Conservation (phyloP, 1,284 basidiomycete species). For the Meripilus lineatus region DNA sequence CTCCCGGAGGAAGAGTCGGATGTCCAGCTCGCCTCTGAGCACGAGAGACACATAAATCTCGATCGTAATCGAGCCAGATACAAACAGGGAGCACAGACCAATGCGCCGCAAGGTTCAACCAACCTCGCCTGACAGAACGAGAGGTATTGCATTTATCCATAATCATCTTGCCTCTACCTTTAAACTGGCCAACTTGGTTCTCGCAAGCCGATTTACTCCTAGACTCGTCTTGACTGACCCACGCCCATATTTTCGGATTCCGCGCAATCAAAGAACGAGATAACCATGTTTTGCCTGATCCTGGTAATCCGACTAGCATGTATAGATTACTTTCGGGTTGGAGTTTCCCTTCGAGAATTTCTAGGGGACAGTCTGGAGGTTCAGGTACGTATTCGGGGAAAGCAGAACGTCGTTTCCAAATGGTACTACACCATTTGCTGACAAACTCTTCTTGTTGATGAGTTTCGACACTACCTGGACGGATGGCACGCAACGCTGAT, state of each 20-base stretch:
- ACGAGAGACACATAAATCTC: conserved; percentile 43
- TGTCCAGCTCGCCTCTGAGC: conserved; percentile 53
- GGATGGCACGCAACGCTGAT: conserved; percentile 37
- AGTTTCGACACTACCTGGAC: conserved; percentile 55
- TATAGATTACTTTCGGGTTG: conserved; percentile 35
- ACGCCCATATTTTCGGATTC: conserved; percentile 35
- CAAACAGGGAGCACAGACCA: conserved; percentile 43
- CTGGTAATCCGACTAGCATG: conserved; percentile 54
- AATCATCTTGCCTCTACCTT: conserved; percentile 35
- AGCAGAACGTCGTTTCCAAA: conserved; percentile 53
- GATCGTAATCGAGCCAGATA: conserved; percentile 53
- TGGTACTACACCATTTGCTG: conserved; percentile 48
- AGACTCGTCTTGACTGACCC: conserved; percentile 53
- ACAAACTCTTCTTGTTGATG: conserved; percentile 51
- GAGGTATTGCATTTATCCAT: conserved; percentile 55
- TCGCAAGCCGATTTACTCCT: conserved; percentile 48
- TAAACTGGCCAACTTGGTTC: conserved; percentile 36
- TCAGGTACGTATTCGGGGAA: conserved; percentile 44
- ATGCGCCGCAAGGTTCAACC: conserved; percentile 47
- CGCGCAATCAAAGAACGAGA: conserved; percentile 41
- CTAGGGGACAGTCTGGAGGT: conserved; percentile 41
- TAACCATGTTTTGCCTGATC: conserved; percentile 58
- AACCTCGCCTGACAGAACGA: conserved; percentile 38
- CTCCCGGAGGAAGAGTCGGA: conserved; percentile 53
- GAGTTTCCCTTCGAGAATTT: conserved; percentile 39